These are phyloP conservation scores for Protomyces pachydermus DNA, from an alignment of 1,139 yeast species.

Conservation along the genomic window DNA sequence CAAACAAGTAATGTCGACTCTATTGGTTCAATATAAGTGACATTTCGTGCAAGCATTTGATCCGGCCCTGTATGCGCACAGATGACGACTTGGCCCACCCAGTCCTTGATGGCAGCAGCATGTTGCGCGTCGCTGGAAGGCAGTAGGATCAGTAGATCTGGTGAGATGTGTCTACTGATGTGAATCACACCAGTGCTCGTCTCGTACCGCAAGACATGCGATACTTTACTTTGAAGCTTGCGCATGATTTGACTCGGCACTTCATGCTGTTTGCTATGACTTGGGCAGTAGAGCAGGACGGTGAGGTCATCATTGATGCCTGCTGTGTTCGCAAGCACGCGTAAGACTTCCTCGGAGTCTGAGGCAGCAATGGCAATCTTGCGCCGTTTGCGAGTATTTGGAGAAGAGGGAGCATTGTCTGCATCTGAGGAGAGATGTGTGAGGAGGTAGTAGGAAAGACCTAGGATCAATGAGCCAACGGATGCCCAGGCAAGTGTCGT, in stretches of 20 bases:
- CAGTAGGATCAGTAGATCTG: slow-evolving; percentile 8
- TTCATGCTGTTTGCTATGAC: neutral
- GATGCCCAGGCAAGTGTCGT: neutral
- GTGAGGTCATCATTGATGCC: neutral
- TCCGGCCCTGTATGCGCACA: neutral
- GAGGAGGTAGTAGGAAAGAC: neutral
- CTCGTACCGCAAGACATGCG: slow-evolving; percentile 11
- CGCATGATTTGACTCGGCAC: neutral
- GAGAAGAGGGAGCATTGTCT: neutral
- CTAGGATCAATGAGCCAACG: neutral
- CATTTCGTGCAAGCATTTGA: neutral
- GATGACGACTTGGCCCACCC: slow-evolving; percentile 8
- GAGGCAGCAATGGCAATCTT: neutral
- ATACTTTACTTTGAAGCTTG: neutral
- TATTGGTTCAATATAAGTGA: neutral
- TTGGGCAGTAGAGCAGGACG: neutral
- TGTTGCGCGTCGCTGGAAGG: neutral
- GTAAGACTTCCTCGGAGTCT: neutral
- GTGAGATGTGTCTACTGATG: slow-evolving; percentile 16
- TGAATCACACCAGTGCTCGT: slow-evolving; percentile 11
- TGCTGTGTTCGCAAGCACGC: neutral
- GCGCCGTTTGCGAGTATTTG: neutral
- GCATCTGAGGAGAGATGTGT: neutral
- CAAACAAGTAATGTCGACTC: neutral
- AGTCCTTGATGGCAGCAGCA: slow-evolving; percentile 9